Evolutionary conservation across 192 early-diverging fungal genomes (phyloP).

Genomic region (Coemansia sp.): DNA sequence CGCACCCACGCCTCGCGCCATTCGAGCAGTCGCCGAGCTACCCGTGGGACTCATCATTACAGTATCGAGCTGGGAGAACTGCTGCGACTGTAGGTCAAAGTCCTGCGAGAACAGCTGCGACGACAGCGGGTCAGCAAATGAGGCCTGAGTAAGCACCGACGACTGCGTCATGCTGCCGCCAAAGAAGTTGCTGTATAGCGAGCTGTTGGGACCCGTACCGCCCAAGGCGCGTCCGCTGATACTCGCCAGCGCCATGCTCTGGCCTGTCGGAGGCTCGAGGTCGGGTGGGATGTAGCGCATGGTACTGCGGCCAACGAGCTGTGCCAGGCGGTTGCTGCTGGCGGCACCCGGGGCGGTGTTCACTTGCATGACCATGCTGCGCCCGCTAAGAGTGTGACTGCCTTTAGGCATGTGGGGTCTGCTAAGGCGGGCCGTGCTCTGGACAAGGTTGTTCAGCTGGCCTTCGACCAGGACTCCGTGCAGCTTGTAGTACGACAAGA

Average conservation of each 20-base stretch:
- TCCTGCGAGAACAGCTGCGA: slow-evolving; percentile 44
- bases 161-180: slow-evolving; percentile 11
- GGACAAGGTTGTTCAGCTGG: slow-evolving; percentile 81
- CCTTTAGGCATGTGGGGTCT: slow-evolving; percentile 57
- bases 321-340: slow-evolving; percentile 42
- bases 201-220: slow-evolving; percentile 7
- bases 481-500: slow-evolving; percentile 91
- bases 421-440: slow-evolving; percentile 87
- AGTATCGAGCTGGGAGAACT: slow-evolving; percentile 44
- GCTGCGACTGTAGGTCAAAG: slow-evolving; percentile 33
- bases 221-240: background rate
- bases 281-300: slow-evolving; percentile 53
- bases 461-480: slow-evolving; percentile 90
- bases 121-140: slow-evolving; percentile 26
- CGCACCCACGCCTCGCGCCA: background rate
- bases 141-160: slow-evolving; percentile 31
- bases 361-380: slow-evolving; percentile 32
- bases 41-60: slow-evolving; percentile 23
- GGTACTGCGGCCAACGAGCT: slow-evolving; percentile 49
- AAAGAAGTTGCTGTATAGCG: slow-evolving; percentile 28
- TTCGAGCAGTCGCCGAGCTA: background rate
- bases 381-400: slow-evolving; percentile 29
- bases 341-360: slow-evolving; percentile 39
- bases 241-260: background rate
- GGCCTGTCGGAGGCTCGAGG: slow-evolving; percentile 16